These are phyloP conservation scores for Fusarium algeriense DNA, from an alignment of 2,329 filamentous ascomycete genomes.

Conservation along the genomic window DNA sequence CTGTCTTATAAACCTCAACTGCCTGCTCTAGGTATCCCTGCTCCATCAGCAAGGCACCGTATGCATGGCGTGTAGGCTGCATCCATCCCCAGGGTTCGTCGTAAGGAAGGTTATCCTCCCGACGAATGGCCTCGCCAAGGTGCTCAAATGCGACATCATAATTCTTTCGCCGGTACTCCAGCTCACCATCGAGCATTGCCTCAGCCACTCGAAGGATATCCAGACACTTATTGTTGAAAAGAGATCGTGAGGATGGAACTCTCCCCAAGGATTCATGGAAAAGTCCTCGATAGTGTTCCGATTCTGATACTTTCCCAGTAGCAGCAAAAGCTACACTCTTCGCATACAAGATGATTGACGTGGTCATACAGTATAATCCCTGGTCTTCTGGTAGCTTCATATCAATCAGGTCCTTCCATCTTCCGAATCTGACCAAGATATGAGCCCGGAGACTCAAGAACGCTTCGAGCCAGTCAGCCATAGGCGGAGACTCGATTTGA, in stretches of 20 bases:
- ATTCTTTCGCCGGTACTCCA: slow-evolving; percentile 75
- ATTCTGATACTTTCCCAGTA: slow-evolving; percentile 76
- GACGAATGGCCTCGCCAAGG: slow-evolving; percentile 67
- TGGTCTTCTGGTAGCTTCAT: slow-evolving; percentile 68
- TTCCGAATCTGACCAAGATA: slow-evolving; percentile 78
- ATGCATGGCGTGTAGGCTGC: slow-evolving; percentile 78
- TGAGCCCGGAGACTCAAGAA: slow-evolving; percentile 77
- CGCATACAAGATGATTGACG: background rate
- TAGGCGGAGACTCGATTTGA: slow-evolving; percentile 73
- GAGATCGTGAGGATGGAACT: slow-evolving; percentile 68
- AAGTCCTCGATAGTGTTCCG: slow-evolving; percentile 55
- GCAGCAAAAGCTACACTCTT: slow-evolving; percentile 69
- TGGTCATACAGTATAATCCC: slow-evolving; percentile 74
- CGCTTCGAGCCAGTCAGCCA: slow-evolving; percentile 83
- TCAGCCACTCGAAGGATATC: slow-evolving; percentile 72
- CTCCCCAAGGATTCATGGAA: slow-evolving; percentile 64
- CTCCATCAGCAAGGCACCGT: slow-evolving; percentile 76
- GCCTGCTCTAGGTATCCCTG: slow-evolving; percentile 71
- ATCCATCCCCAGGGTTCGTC: slow-evolving; percentile 86
- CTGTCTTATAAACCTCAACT: slow-evolving; percentile 67
- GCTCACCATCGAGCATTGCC: slow-evolving; percentile 79
- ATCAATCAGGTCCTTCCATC: slow-evolving; percentile 74
- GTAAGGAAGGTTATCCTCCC: slow-evolving; percentile 74
- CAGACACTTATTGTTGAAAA: slow-evolving; percentile 56
- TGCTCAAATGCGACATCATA: slow-evolving; percentile 69